Evolutionary conservation across 768 basidiomycete species (phyloP), one percentile per base, ranked within the genome.

Genomic region (Tulasnella calospora): DNA sequence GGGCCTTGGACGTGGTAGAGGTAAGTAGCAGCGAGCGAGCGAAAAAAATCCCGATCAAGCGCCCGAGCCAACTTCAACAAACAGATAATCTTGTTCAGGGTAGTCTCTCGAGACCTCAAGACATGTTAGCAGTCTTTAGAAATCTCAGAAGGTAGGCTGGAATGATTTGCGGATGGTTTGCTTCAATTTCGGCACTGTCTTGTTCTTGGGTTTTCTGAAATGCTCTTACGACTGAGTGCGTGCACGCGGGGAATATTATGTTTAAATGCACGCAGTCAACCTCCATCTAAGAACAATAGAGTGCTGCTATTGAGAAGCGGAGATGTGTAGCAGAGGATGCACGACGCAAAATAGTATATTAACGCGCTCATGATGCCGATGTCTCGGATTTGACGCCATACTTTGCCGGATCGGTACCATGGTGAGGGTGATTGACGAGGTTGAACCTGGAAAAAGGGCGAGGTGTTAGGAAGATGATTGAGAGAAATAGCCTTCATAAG

Each of bases 391-490:
- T 78, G 40, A 71, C 70, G 35, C 69, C 77, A 33, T 97, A 98
- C 84, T 95, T 96, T 78, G 91, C 89, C 27, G 92, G 89, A 82
- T 96, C 93, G 12, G 91, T 90, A 2, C 95, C 95, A 83, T 97
- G 96, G 83, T 90, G 85, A 61, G 90, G 91, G 84, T 98, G 96
- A 84, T 96, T 92, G 81, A 96, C 96, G 72, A 98, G 87, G 87
- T 99, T 99, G 86, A 99, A 90, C 96, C 95, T 97, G 79, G 8
- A 73, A 57, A 2, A 35, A 38, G 33, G 40, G 4, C 23, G 7
- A 30, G 19, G 15, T 40, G 30, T 73, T 17, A 74, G 78, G 41
- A 30, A 57, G 44, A 70, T 35, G 40, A 15, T 3, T 27, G 44
- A 71, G 19, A n/a, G n/a, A 10, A 8, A 7, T 10, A 13, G 67